Percentiles rank a stretch among this genome's conserved stretches.
Evolutionary conservation across 179 eudicot species (phyloP).

Genomic region (Gypsophila paniculata): DNA sequence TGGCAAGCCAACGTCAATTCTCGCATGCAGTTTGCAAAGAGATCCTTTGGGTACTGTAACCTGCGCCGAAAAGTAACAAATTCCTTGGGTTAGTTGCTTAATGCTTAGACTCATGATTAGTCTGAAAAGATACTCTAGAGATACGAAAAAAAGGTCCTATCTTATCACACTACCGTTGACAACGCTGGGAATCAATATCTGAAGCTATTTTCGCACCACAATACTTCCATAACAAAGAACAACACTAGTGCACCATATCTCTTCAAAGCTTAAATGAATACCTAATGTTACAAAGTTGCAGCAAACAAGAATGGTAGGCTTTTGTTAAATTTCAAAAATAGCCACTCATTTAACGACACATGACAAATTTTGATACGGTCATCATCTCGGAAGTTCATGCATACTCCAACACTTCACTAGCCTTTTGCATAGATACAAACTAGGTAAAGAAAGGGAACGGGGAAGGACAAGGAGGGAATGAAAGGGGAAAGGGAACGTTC

Average conservation of each 20-base stretch:
- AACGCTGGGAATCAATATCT: not conserved
- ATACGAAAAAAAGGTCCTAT: not conserved
- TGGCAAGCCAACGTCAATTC: conserved; percentile 74
- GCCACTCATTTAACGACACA: not conserved
- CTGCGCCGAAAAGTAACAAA: conserved; percentile 37
- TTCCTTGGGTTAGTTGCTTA: not conserved
- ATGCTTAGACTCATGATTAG: not conserved
- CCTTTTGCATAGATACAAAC: too few relatives aligned
- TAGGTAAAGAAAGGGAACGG: too few relatives aligned
- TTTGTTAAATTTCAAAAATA: not conserved
- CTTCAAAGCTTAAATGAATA: not conserved
- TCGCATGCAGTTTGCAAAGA: conserved; percentile 67
- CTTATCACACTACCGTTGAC: too few relatives aligned
- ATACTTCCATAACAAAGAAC: not conserved
- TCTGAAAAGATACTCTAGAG: not conserved
- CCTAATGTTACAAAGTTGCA: not conserved
- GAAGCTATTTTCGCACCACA: not conserved
- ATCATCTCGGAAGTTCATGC: not conserved
- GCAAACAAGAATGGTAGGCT: not conserved
- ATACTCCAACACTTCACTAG: not conserved
- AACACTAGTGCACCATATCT: not conserved
- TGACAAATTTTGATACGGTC: not conserved
- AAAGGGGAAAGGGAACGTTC: too few relatives aligned
- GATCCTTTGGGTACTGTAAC: conserved; percentile 95
- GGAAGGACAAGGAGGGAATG: too few relatives aligned